These are phyloP conservation scores for Ligustrum vulgare DNA, from an alignment of 257 asterid species.

Conservation along the genomic window DNA sequence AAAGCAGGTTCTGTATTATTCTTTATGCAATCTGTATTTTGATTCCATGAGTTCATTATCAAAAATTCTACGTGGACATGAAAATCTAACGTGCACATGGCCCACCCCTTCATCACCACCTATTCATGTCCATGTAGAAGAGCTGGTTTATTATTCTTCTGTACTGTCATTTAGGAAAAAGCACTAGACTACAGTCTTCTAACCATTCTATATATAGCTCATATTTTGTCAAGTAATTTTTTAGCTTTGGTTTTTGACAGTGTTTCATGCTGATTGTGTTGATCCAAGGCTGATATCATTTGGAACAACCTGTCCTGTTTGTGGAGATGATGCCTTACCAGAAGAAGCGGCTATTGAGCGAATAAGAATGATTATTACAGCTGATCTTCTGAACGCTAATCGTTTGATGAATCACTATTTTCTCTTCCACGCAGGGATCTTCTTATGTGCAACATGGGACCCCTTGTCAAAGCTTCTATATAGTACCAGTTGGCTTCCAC, in stretches of 20 bases:
- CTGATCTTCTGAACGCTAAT: background rate
- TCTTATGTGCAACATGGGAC: background rate
- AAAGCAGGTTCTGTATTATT: background rate
- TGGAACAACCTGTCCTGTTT: constrained; percentile 28
- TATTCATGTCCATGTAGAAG: no score
- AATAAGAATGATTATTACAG: background rate
- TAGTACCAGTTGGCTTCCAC: background rate
- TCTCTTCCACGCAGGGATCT: background rate
- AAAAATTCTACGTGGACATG: no score
- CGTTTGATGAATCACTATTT: background rate
- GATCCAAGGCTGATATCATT: constrained; percentile 41
- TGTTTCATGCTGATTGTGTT: constrained; percentile 45
- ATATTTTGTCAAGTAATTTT: background rate
- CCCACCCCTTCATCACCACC: no score
- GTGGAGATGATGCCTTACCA: constrained; percentile 38
- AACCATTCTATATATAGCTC: no score
- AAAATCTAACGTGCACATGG: no score
- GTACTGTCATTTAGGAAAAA: no score
- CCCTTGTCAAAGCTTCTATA: background rate
- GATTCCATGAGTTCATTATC: background rate
- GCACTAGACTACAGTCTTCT: no score
- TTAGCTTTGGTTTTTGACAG: constrained; percentile 21
- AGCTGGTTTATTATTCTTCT: no score
- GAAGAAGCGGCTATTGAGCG: no score
- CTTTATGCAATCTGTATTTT: background rate